Base-by-base conservation (phyloP, 225 moss, liverwort and hornwort genomes). In the Climacium dendroides region DNA sequence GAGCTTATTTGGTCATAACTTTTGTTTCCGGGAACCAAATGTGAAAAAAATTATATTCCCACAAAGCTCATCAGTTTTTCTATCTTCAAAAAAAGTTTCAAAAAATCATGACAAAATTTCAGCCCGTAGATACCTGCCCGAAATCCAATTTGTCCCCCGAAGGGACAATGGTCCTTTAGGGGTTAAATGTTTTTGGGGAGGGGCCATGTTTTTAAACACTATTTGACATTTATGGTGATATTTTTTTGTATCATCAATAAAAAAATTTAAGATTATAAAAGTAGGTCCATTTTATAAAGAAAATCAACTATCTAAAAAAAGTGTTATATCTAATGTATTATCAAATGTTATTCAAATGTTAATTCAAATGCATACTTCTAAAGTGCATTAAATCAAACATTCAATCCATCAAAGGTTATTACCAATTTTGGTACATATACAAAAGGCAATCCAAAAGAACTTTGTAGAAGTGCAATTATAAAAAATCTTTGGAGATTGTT, bases 271-370 rank as follows among this genome's bases (percentile, higher is more conserved):
- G 8, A 14, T 15, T 70, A 8, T 3, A 23, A 23, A 39, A 8
- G 8, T 20, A 23, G 1, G 41, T 25, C 1, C 0, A 70, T 41
- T 25, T 14, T 69, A 24, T 39, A 24, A 0, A 39, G 4, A 23
- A 6, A 69, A 25, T n/a, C 37, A 39, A 39, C 0, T 0, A 0
- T 0, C 7, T 24, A 14, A 7, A 0, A 7, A 24, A 24, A 1
- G 2, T 23, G 1, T 13, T 13, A 39, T 5, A 9, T 43, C 5
- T 26, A 26, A 1, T 34, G 7, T 13, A 50, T 1, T 50, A 11
- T 2, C 0, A 34, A 74, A 34, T 34, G 2, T 11, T 13, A 7
- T 0, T 50, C 1, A 50, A 74, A 32, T 50, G 20, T 12, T 7
- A 48, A 20, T 50, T 74, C 3, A 19, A 47, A 32, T 48, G 32